These are phyloP conservation scores for Aphanomyces euteiches DNA, from an alignment of 352 stramenopile species.

Conservation along the genomic window DNA sequence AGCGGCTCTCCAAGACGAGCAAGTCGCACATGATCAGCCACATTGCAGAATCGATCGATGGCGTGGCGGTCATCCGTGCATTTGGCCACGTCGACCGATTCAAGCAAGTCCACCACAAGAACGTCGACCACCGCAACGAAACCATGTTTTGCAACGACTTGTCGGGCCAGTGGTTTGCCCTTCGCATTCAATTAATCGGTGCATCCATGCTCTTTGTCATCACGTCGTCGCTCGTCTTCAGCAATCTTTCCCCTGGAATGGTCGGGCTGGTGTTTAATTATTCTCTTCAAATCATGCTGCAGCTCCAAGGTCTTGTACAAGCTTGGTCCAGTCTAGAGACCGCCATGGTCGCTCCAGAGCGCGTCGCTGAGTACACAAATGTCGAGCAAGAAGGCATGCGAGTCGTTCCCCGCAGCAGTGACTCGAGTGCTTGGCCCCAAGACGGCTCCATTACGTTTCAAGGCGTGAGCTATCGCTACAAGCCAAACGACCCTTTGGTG, in stretches of 20 bases:
- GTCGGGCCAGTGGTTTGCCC: constrained; percentile 38
- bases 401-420: constrained; percentile 34
- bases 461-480: neutral
- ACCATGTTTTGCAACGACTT: constrained; percentile 37
- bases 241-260: constrained; percentile 56
- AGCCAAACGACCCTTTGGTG: neutral
- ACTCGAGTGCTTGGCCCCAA: neutral
- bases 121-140: constrained; percentile 35
- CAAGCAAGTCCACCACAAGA: constrained; percentile 31
- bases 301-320: constrained; percentile 88
- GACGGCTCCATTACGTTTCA: neutral
- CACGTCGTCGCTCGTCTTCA: neutral
- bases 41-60: constrained; percentile 53
- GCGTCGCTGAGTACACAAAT: constrained; percentile 79
- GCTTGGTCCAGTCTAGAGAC: constrained; percentile 62
- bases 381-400: constrained; percentile 41
- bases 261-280: constrained; percentile 90
- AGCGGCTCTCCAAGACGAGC: constrained; percentile 46
- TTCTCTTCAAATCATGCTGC: constrained; percentile 74
- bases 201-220: constrained; percentile 36
- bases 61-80: constrained; percentile 39
- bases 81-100: constrained; percentile 26
- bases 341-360: constrained; percentile 84
- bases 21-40: constrained; percentile 49
- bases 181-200: constrained; percentile 44